Evolutionary conservation across 805 yeast genomes (phyloP), one percentile per base, ranked within the genome.

Genomic region (Lipomyces chichibuensis): DNA sequence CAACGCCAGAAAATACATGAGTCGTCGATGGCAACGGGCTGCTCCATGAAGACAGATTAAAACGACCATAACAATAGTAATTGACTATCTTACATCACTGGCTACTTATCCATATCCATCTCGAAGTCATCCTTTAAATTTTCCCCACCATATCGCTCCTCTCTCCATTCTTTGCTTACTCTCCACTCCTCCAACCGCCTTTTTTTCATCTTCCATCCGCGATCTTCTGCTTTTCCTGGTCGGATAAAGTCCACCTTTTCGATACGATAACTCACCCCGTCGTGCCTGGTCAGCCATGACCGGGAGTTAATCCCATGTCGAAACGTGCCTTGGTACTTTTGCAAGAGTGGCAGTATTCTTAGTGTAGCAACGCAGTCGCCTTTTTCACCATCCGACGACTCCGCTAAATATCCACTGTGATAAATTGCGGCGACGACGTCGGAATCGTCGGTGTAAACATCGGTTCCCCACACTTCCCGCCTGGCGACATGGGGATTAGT

Each of bases 391-490:
- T 75, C 76, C 0, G 76, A 71, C 6, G 74, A 29, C 65, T 82
- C 82, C 0, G 83, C 87, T 65, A 88, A 81, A 57, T 88, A 78
- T 0, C 97, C 97, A 68, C 87, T 80, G 73, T 95, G 98, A 69
- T 86, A 84, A 61, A 94, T 79, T 0, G 88, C 89, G 4, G 90
- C 82, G 49, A 94, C 82, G 1, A 93, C 80, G 76, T 94, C 97
- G 0, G 97, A 89, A 77, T 94, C 99, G 77, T 95, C 98, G 0
- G 98, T 91, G 77, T 94, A 95, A 0, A 95, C 81, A 56, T 93
- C 97, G 1, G 93, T 85, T 1, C 99, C 99, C 98, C 98, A 94
- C 1, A 92, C 83, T 60, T 86, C 79, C 37, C 88, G 85, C 46
- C 72, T 74, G 14, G 79, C 81, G 60, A 85, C 81, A 37, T 79